Base-by-base conservation (phyloP, 2,329 filamentous ascomycete genomes). In the Trichoderma sp. region DNA sequence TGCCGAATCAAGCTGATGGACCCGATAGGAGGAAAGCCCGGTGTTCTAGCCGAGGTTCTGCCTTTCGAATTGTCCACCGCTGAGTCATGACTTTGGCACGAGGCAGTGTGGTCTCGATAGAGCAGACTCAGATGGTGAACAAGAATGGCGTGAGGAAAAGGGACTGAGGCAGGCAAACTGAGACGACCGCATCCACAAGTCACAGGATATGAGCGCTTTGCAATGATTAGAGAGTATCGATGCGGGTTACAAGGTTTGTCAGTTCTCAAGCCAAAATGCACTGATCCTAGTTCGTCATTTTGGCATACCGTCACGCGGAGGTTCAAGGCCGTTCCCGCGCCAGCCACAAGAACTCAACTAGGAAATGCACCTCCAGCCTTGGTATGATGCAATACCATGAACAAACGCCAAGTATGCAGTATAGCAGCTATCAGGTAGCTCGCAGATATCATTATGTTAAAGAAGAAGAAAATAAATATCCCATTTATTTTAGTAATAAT, bases 11-110 rank as follows among this genome's bases (percentile, higher is more conserved):
- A 68, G 36, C 55, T 58, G 65, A 68, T 50, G 26, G 55, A 47
- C 28, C 53, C 65, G 65, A 68, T 68, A 59, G 65, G 65, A 58
- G 55, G 36, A 59, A 47, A 68, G 53, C 15, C 53, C 15, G 55
- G 66, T 17, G 57, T n/a, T 23, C 30, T 61, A 53, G 36, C 66
- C 66, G 66, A 68, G 66, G 57, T 61, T 68, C 55, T 68, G 57
- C 66, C 66, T 28, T 43, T 32, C n/a, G 6, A 9, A 53, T 28
- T 32, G 30, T 53, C 15, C n/a, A 5, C 34, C 15, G 66, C 66
- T 68, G 39, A 68, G 66, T 61, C 36, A 68, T 43, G 20, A 11
- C 9, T 17, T 13, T 11, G 32, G 11, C 20, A 50, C n/a, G 43
- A 39, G 34, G 34, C 2, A 15, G 5, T 15, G 6, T 36, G 34